Percentiles rank a stretch among this genome's conserved stretches.
phyloP scores from a whole-genome alignment of 768 basidiomycete genomes.

The Calocybe cyanea region DNA sequence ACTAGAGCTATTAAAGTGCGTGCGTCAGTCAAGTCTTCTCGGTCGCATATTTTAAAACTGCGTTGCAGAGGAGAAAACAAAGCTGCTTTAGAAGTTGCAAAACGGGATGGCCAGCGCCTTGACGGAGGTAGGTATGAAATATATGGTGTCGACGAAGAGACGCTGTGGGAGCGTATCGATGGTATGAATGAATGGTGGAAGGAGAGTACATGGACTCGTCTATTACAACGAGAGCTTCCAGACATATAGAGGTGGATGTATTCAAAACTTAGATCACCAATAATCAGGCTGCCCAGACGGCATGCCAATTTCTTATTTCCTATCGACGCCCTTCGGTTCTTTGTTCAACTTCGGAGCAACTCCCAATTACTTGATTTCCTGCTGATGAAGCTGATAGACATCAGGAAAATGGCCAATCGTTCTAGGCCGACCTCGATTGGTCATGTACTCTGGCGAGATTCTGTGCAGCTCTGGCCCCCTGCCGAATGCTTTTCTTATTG shows the following conservation, averaged over 20 bases:
- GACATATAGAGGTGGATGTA: constrained; percentile 40
- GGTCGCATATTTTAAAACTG: constrained; percentile 6
- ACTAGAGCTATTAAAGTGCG: constrained; percentile 72
- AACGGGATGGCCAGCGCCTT: constrained; percentile 57
- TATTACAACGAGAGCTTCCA: constrained; percentile 83
- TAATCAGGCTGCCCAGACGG: too few species aligned
- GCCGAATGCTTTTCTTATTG: too few species aligned
- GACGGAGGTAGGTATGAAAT: constrained; percentile 81
- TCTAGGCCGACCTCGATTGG: constrained; percentile 5
- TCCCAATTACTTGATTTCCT: too few species aligned
- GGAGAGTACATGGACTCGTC: constrained; percentile 82
- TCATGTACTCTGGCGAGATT: background rate
- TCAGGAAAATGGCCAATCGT: background rate
- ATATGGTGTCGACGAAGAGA: constrained; percentile 83
- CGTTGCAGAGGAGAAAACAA: constrained; percentile 69
- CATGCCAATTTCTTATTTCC: too few species aligned
- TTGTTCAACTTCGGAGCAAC: too few species aligned
- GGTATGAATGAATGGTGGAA: constrained; percentile 91
- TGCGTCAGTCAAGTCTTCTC: background rate
- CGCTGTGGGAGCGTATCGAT: constrained; percentile 78
- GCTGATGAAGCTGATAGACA: too few species aligned
- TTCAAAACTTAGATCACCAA: too few species aligned
- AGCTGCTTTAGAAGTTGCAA: constrained; percentile 79
- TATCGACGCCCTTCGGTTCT: too few species aligned
- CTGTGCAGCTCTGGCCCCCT: background rate